Evolutionary conservation across 2,329 filamentous ascomycete genomes (phyloP), one percentile per base, ranked within the genome.

Genomic region (Rhexocercosporidium sp.): DNA sequence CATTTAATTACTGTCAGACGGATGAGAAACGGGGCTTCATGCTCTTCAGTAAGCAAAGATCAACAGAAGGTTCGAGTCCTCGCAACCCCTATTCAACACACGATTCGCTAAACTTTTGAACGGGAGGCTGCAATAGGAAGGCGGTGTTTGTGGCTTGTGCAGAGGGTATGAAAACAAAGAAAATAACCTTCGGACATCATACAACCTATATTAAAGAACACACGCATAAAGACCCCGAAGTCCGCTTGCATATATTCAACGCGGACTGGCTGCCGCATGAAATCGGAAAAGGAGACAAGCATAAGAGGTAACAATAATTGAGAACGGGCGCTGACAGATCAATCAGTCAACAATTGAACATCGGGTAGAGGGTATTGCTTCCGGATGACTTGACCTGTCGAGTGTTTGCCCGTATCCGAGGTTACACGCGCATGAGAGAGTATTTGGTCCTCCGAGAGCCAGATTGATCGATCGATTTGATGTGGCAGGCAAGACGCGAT

Each of bases 81-180:
- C 22, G 47, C 22, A 51, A 51, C 47, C 47, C 47, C 47, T 51
- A 51, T 51, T 51, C 20, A 31, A n/a, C 29, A 2, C 47, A 18
- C 14, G 14, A 53, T 27, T 53, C 49, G 49, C 49, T 53, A 53
- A 53, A 31, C 14, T 53, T 3, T 53, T 8, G 20, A 53, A 9
- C 27, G 49, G 49, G 29, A 31, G 49, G 49, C 49, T 53, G 25
- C 4, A 53, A 53, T 31, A 53, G 49, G 49, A 53, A 53, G 47
- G 47, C 47, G 31, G 49, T 53, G 25, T 31, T 53, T 31, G 14
- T 31, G 14, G 49, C 49, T 51, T 14, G 47, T 25, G 11, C 47
- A 9, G 47, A 53, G 49, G 5, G 49, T 27, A 53, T 53, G 31
- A 31, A 31, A 14, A 16, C 27, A 31, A n/a, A n/a, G 29, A n/a